A percentile compares a stretch with the other conserved stretches of the same genome.
Evolutionary conservation across 768 basidiomycete genomes (phyloP).

Genomic region (Lactifluus echinatus): DNA sequence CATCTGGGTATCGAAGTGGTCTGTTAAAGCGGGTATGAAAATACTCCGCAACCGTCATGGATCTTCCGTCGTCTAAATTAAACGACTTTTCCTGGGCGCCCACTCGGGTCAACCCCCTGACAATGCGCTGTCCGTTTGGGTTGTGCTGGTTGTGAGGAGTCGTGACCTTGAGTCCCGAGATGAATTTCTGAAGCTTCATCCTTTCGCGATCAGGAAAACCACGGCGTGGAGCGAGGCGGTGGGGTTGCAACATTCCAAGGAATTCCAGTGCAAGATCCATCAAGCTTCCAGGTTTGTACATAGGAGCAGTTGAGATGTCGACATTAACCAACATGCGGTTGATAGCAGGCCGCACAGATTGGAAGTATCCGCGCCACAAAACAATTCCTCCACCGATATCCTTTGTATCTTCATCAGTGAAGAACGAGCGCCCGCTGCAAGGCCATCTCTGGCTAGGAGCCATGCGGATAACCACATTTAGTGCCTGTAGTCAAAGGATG

Average conservation of each 20-base stretch:
- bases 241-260: conserved; percentile 30
- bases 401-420: conserved; percentile 46
- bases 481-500: conserved; percentile 36
- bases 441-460: conserved; percentile 58
- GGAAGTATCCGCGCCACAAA: conserved; percentile 76
- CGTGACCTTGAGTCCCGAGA: conserved; percentile 43
- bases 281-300: conserved; percentile 60
- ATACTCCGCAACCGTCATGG: conserved; percentile 51
- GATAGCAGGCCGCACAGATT: conserved; percentile 61
- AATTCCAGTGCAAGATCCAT: conserved; percentile 50
- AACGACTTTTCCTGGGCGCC: conserved; percentile 51
- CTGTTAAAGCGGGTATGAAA: conserved; percentile 46
- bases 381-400: conserved; percentile 54
- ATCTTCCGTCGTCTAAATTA: conserved; percentile 44
- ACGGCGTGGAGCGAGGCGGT: conserved; percentile 32
- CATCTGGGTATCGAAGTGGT: conserved; percentile 47
- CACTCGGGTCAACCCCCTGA: conserved; percentile 48
- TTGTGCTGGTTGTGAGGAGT: conserved; percentile 27
- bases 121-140: conserved; percentile 35
- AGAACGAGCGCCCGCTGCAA: conserved; percentile 66
- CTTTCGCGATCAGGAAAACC: conserved; percentile 43
- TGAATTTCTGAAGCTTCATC: conserved; percentile 44
- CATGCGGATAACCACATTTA: conserved; percentile 71
- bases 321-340: conserved; percentile 60
- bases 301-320: conserved; percentile 66